phyloP scores from a whole-genome alignment of 2,329 filamentous ascomycete species.

The Curvularia hawaiiensis region DNA sequence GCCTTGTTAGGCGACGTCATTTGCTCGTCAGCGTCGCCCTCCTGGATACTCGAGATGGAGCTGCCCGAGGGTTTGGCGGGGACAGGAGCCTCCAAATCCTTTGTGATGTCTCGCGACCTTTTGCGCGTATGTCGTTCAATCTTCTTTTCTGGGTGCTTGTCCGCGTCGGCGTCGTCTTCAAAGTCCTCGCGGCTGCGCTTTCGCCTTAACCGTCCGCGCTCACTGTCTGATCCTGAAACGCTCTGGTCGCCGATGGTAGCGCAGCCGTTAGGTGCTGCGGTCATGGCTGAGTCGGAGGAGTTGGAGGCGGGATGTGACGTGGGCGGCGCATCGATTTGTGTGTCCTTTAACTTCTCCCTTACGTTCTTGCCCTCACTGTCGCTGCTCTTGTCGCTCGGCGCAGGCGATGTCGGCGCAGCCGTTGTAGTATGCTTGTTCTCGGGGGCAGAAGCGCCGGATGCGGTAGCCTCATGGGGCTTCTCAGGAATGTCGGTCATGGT shows the following conservation, averaged over 20 bases:
- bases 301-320: constrained; percentile 24
- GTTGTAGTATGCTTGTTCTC: constrained; percentile 20
- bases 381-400: constrained; percentile 48
- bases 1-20: constrained; percentile 32
- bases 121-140: constrained; percentile 52
- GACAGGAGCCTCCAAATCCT: constrained; percentile 25
- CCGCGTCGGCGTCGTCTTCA: constrained; percentile 44
- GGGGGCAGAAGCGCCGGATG: constrained; percentile 14
- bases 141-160: constrained; percentile 41
- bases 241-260: constrained; percentile 29
- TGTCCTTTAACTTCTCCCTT: constrained; percentile 65
- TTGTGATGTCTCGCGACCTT: constrained; percentile 52
- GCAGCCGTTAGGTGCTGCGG: constrained; percentile 33
- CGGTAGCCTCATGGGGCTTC: constrained; percentile 23
- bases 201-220: constrained; percentile 47
- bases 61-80: constrained; percentile 43
- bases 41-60: constrained; percentile 36
- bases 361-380: constrained; percentile 62
- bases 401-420: constrained; percentile 32
- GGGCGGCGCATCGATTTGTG: constrained; percentile 57
- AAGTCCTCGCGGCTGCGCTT: constrained; percentile 56
- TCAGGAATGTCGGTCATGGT: constrained; percentile 35
- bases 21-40: constrained; percentile 36
- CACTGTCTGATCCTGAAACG: constrained; percentile 44
- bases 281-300: constrained; percentile 30